Percentiles rank a stretch among this genome's conserved stretches.
phyloP scores from a whole-genome alignment of 331 rosid species.

The Quercus tomentella region DNA sequence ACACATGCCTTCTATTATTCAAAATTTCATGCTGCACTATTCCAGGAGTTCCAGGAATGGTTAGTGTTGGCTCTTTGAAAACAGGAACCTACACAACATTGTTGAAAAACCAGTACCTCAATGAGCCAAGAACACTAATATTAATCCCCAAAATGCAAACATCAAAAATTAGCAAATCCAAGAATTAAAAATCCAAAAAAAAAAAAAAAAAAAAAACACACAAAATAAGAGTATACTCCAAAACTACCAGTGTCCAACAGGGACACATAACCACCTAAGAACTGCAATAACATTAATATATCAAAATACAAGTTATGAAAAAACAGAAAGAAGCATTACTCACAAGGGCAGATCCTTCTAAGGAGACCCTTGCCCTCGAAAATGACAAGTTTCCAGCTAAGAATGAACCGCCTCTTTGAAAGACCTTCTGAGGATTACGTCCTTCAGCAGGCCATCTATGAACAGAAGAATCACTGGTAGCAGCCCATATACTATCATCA shows the following conservation, averaged over 20 bases:
- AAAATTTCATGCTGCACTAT: constrained; percentile 90
- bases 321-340: constrained; percentile 30
- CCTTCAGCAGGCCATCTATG: constrained; percentile 93
- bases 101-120: not conserved
- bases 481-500: constrained; percentile 84
- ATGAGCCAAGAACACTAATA: not conserved
- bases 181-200: not conserved
- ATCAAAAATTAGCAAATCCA: not conserved
- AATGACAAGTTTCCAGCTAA: constrained; percentile 95
- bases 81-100: constrained; percentile 61
- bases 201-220: not conserved
- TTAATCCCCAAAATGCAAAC: not conserved
- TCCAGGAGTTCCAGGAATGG: constrained; percentile 83
- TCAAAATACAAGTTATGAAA: not conserved
- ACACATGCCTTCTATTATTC: constrained; percentile 90
- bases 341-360: constrained; percentile 92
- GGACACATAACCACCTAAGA: not conserved
- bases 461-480: constrained; percentile 89
- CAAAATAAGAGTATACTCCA: not conserved
- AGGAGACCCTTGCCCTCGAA: constrained; percentile 93
- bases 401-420: constrained; percentile 84
- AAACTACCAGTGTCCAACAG: not conserved
- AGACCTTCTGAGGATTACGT: constrained; percentile 72
- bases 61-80: constrained; percentile 73
- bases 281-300: not conserved